phyloP scores from a whole-genome alignment of 2,329 filamentous ascomycete genomes.

The Aspergillus viridinutans region DNA sequence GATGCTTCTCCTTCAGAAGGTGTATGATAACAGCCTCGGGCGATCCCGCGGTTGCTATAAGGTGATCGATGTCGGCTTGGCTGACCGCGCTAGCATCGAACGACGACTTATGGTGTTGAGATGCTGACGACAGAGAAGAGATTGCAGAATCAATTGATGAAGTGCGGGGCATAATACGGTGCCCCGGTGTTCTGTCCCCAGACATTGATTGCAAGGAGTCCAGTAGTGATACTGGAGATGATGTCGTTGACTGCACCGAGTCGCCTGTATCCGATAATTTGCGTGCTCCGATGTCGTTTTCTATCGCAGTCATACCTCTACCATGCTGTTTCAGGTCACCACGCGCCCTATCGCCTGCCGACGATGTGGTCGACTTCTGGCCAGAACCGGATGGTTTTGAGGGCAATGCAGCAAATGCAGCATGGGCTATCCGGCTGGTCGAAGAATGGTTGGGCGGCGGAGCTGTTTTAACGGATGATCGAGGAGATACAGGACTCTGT shows the following conservation, averaged over 20 bases:
- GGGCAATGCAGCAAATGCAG: slow-evolving; percentile 28
- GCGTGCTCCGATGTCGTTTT: slow-evolving; percentile 20
- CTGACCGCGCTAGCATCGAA: slow-evolving; percentile 55
- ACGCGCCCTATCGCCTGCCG: slow-evolving; percentile 11
- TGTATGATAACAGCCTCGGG: slow-evolving; percentile 85
- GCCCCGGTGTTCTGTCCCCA: slow-evolving; percentile 24
- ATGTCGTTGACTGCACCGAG: slow-evolving; percentile 26
- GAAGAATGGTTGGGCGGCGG: slow-evolving; percentile 20
- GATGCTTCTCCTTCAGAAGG: slow-evolving; percentile 85
- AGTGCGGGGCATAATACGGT: slow-evolving; percentile 58
- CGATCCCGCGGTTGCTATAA: slow-evolving; percentile 82
- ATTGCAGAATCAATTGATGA: slow-evolving; percentile 93
- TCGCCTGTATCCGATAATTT: slow-evolving; percentile 25
- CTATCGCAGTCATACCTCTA: slow-evolving; percentile 19
- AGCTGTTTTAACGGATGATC: slow-evolving; percentile 19
- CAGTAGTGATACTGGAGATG: slow-evolving; percentile 25
- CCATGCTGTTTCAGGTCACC: slow-evolving; percentile 19
- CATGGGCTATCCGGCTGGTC: slow-evolving; percentile 24
- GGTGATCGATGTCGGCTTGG: slow-evolving; percentile 68
- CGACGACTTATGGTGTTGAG: slow-evolving; percentile 56
- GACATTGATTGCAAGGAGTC: slow-evolving; percentile 28
- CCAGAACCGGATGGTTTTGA: slow-evolving; percentile 20
- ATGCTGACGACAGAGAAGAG: slow-evolving; percentile 64
- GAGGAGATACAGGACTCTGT: slow-evolving; percentile 24
- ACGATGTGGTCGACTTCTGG: slow-evolving; percentile 16